A percentile compares a stretch with the other conserved stretches of the same genome.
These are phyloP conservation scores for Trichocladium uniseriatum DNA, from an alignment of 495 filamentous ascomycete genomes.

Conservation along the genomic window DNA sequence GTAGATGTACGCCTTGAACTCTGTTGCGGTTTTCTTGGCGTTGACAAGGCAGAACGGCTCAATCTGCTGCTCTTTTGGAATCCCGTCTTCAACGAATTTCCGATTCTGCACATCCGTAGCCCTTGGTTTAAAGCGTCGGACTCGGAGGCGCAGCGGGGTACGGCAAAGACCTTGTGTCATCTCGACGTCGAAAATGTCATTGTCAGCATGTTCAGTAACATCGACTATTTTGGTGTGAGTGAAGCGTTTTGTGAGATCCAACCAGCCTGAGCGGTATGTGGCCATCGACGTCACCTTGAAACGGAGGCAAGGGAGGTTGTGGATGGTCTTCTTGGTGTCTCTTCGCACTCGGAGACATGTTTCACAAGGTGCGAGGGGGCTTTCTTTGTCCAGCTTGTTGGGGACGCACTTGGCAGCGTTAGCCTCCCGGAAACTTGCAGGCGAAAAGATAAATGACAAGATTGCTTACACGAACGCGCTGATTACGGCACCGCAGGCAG, in stretches of 20 bases:
- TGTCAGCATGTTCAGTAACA: conserved; percentile 22
- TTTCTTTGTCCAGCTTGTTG: conserved; percentile 19
- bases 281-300: conserved; percentile 30
- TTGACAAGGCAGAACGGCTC: conserved; percentile 30
- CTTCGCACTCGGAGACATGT: conserved; percentile 28
- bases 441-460: background rate
- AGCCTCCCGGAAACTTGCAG: background rate
- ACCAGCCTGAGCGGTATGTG: conserved; percentile 31
- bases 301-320: conserved; percentile 32
- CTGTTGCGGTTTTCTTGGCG: conserved; percentile 21
- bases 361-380: conserved; percentile 26
- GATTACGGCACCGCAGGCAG: conserved; percentile 38
- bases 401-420: conserved; percentile 13
- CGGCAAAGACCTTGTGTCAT: conserved; percentile 26
- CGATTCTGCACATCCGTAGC: conserved; percentile 24
- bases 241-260: conserved; percentile 34
- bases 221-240: conserved; percentile 29
- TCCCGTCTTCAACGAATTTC: conserved; percentile 19
- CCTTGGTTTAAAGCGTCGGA: conserved; percentile 27
- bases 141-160: conserved; percentile 23
- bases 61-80: conserved; percentile 13
- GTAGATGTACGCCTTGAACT: conserved; percentile 28
- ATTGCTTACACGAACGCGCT: conserved; percentile 33
- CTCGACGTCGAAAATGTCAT: conserved; percentile 17
- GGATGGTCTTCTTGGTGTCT: conserved; percentile 37